These are phyloP conservation scores for Russula sp. DNA, from an alignment of 768 basidiomycete genomes.

Conservation along the genomic window DNA sequence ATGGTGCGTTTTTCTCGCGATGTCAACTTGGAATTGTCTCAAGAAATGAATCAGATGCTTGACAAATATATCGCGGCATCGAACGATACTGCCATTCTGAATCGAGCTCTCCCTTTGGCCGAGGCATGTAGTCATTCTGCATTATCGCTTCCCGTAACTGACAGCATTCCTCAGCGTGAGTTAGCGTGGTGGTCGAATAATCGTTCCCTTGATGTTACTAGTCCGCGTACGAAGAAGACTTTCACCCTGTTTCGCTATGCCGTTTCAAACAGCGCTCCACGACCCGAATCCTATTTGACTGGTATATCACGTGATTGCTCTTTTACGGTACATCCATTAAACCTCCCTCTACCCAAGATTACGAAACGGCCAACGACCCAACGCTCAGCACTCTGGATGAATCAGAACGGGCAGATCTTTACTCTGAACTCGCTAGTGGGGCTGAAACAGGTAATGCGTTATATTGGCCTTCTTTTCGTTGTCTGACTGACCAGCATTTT, in stretches of 20 bases:
- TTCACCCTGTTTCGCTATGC: conserved; percentile 68
- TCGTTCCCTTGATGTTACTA: conserved; percentile 62
- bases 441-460: conserved; percentile 67
- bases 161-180: conserved; percentile 52
- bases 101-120: conserved; percentile 75
- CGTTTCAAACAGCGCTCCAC: conserved; percentile 80
- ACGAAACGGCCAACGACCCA: conserved; percentile 69
- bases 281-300: conserved; percentile 78
- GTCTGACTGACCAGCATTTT: not conserved
- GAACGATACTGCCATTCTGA: conserved; percentile 71
- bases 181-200: conserved; percentile 80
- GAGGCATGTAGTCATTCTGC: conserved; percentile 47
- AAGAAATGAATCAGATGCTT: conserved; percentile 63
- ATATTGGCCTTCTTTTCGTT: not conserved
- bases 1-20: conserved; percentile 45
- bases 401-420: conserved; percentile 59
- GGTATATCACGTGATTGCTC: conserved; percentile 42
- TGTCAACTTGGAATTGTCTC: not conserved
- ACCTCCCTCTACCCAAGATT: conserved; percentile 50
- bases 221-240: conserved; percentile 65
- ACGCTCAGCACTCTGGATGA: conserved; percentile 55
- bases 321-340: not conserved
- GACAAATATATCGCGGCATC: conserved; percentile 73
- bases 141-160: not conserved
- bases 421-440: conserved; percentile 82